Base-by-base conservation (phyloP, 1,284 basidiomycete genomes). In the Pholiota adiposa region DNA sequence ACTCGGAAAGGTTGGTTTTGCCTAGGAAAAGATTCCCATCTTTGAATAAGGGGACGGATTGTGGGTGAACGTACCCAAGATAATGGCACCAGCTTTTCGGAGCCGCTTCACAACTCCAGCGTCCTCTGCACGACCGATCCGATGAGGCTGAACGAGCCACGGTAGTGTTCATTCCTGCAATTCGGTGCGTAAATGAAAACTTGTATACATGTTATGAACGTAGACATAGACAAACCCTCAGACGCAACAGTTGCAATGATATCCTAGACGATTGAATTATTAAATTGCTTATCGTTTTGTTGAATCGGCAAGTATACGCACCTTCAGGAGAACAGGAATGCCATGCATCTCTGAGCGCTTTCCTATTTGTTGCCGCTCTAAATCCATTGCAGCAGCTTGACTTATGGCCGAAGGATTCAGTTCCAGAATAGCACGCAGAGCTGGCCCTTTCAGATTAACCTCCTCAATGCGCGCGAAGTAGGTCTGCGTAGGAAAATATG, bases 391-490 rank as follows among this genome's bases (percentile, higher is more conserved):
- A 0, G 76, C 78, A 8, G 86, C 85, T 68, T 85, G 76, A 18
- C 63, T 60, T 9, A 89, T 68, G 2, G 87, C 88, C n/a, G 76
- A 79, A 0, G 87, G 87, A 62, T 87, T 89, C 1, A 75, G 76
- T 67, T 90, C 87, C 29, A 90, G 75, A 1, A 91, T 78, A 0
- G 88, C 87, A 4, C 84, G 80, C 16, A 91, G 72, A 0, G 70
- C 70, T 1, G 87, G 83, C 0, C 87, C 87, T 59, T 84, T 69
- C 7, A 83, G 65, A 66, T 90, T 89, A 46, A 89, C 88, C 70
- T 91, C 88, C 8, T 85, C 82, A 48, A 90, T 89, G 4, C 88
- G 79, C 2, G 85, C 82, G 54, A 89, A 80, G 68, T 91, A 90
- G 0, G 87, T 86, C 84, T 85, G 19, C 12, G 21, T 27, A 3